Base-by-base conservation (phyloP, 2,329 filamentous ascomycete genomes). In the Hypoxylon sp. region DNA sequence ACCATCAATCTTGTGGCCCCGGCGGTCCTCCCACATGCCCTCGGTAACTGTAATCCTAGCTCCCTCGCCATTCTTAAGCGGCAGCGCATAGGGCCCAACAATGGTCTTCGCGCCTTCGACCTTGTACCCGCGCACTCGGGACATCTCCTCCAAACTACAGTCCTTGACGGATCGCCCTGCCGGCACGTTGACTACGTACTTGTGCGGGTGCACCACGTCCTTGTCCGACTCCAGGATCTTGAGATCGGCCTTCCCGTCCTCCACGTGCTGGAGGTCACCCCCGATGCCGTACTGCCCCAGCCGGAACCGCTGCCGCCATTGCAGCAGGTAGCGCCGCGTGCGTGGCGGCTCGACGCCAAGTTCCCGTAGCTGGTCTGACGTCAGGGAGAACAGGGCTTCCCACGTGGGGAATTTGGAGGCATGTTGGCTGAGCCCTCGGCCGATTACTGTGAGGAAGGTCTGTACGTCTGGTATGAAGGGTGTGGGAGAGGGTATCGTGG, bases 1-100 rank as follows among this genome's bases (percentile, higher is more conserved):
- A 77, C 96, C 96, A 81, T 98, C 94, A 73, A 99, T 91, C 90
- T 98, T 98, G 77, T 90, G 89, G 29, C 96, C 95, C 75, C 91
- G 87, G 78, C 87, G 91, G 76, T 94, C 86, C 84, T 98, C 95
- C 96, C 95, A 98, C 84, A 98, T 91, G 9, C 95, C 94, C 80
- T 98, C 94, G 63, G 90, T 89, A 22, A 93, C 86, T 70, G 86
- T 85, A 73, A 98, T 85, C 56, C 86, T 84, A 10, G 91, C 92
- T 8, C 88, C 90, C 44, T 83, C 82, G 0, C 88, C 86, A 0
- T 87, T 88, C 80, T 92, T 90, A 29, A 94, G 78, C 3, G 90
- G 88, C 77, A 91, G 84, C 5, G 94, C 87, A 74, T 90, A 92
- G 1, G 92, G 92, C 0, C 95, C 95, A 22, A 85, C 86, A 72